These are phyloP conservation scores for Alternaria sp. DNA, from an alignment of 2,329 filamentous ascomycete genomes.

Conservation along the genomic window DNA sequence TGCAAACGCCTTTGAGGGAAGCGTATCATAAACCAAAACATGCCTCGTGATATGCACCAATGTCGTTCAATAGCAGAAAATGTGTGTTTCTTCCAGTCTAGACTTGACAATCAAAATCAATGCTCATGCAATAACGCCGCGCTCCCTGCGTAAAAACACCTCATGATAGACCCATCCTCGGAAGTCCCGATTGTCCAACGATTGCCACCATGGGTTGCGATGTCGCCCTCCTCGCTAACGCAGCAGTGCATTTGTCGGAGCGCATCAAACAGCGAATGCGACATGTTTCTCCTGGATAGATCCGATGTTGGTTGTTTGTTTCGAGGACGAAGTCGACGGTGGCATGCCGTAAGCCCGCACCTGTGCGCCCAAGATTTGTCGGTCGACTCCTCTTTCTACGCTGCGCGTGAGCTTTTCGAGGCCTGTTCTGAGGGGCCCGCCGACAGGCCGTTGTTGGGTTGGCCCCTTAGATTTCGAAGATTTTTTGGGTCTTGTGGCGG, in stretches of 20 bases:
- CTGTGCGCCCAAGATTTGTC: constrained; percentile 20
- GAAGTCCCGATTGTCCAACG: too few species aligned
- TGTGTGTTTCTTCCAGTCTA: too few species aligned
- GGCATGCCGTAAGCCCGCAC: constrained; percentile 12
- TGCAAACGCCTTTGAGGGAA: not conserved
- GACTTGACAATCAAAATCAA: too few species aligned
- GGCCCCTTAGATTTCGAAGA: not conserved
- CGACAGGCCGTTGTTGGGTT: not conserved
- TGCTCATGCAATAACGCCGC: too few species aligned
- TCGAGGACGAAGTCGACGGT: not conserved
- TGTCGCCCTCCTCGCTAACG: too few species aligned
- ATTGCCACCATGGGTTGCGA: too few species aligned
- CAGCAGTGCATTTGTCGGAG: too few species aligned
- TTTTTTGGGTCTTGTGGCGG: not conserved
- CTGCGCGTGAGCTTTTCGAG: constrained; percentile 9
- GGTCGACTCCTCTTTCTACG: constrained; percentile 19
- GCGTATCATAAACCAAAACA: too few species aligned
- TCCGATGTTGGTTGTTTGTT: not conserved
- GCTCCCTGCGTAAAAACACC: too few species aligned
- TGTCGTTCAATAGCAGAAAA: too few species aligned
- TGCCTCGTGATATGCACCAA: too few species aligned
- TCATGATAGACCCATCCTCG: too few species aligned
- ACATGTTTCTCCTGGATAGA: not conserved
- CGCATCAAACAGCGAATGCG: not conserved
- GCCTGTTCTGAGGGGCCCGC: constrained; percentile 13